phyloP scores from a whole-genome alignment of 768 basidiomycete genomes.

The Podaxis sp. region DNA sequence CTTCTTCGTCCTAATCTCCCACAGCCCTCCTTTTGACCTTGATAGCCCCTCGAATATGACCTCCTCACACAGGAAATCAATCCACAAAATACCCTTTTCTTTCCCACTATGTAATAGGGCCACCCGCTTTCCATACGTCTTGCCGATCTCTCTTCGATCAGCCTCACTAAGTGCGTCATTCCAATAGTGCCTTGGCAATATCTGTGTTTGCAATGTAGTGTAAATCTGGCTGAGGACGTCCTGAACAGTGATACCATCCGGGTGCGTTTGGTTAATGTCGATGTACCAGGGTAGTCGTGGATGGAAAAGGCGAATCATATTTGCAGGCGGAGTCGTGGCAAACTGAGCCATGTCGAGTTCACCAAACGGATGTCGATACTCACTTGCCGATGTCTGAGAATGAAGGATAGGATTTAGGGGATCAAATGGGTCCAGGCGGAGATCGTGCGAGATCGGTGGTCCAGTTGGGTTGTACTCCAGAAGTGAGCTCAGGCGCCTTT shows the following conservation, averaged over 20 bases:
- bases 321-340: slow-evolving; percentile 10
- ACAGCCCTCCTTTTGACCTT: slow-evolving; percentile 51
- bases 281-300: slow-evolving; percentile 16
- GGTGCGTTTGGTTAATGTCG: slow-evolving; percentile 6
- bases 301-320: slow-evolving; percentile 12
- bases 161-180: slow-evolving; percentile 11
- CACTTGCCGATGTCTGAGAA: slow-evolving; percentile 25
- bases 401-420: slow-evolving; percentile 21
- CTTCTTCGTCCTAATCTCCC: slow-evolving; percentile 54
- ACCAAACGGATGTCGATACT: slow-evolving; percentile 26
- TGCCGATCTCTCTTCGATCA: slow-evolving; percentile 13
- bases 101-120: slow-evolving; percentile 20
- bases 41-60: slow-evolving; percentile 48
- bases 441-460: slow-evolving; percentile 43
- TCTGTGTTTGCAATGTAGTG: slow-evolving; percentile 6
- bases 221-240: slow-evolving; percentile 12
- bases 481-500: slow-evolving; percentile 25
- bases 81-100: slow-evolving; percentile 44
- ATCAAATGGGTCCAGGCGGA: slow-evolving; percentile 36
- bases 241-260: slow-evolving; percentile 10
- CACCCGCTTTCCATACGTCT: slow-evolving; percentile 26
- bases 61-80: slow-evolving; percentile 58
- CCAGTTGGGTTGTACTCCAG: slow-evolving; percentile 23
- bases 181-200: slow-evolving; percentile 12
- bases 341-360: slow-evolving; percentile 13